Conservation (phyloP, 73 alveolate species). For the Stentor roeselii region DNA sequence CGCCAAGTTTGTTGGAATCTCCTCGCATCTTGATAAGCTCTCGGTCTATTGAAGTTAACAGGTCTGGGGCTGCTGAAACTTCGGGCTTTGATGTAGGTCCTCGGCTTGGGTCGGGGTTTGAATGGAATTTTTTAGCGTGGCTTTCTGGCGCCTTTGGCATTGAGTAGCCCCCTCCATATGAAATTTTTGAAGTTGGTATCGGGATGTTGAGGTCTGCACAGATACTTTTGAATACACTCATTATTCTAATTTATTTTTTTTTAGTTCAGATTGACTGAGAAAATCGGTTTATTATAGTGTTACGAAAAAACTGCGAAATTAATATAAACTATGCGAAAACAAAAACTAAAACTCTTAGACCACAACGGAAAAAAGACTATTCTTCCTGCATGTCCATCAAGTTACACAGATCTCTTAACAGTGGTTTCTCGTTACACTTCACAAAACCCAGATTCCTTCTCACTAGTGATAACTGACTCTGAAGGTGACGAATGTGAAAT, state of each 20-base stretch:
- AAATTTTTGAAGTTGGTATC: background rate
- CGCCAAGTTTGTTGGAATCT: background rate
- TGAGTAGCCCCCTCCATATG: constrained; percentile 24
- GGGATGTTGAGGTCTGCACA: background rate
- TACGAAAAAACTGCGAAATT: too few species aligned
- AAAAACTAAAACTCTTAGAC: too few species aligned
- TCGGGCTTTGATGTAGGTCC: background rate
- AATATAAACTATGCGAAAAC: too few species aligned
- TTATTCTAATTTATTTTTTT: too few species aligned
- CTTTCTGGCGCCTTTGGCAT: background rate
- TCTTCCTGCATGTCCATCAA: too few species aligned
- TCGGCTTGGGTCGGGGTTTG: background rate
- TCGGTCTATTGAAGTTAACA: constrained; percentile 1
- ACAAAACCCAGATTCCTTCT: too few species aligned
- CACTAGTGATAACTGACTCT: too few species aligned
- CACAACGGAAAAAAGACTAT: too few species aligned
- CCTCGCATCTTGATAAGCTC: background rate
- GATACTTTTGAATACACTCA: background rate
- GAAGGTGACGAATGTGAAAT: constrained; percentile 1
- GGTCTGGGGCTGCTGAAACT: background rate
- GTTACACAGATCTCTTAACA: too few species aligned
- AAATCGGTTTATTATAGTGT: too few species aligned
- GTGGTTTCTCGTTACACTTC: too few species aligned
- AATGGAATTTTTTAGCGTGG: background rate
- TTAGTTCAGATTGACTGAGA: too few species aligned